Percentiles rank a stretch among this genome's conserved stretches.
Evolutionary conservation across 441 rosid genomes (phyloP).

Genomic region (Capsella rubella): DNA sequence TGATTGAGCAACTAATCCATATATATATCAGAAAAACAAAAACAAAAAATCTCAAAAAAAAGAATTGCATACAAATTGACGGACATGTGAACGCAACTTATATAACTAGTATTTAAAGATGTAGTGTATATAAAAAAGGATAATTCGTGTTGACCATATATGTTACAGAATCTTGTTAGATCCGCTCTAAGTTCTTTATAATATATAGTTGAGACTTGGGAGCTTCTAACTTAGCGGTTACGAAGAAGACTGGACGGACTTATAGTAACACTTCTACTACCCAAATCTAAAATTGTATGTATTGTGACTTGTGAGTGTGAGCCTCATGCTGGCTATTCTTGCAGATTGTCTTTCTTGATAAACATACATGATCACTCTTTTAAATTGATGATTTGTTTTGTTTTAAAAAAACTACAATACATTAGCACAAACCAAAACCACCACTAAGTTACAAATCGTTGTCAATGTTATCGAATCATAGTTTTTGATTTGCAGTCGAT

Average conservation of each 20-base stretch:
- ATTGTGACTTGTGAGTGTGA: neutral
- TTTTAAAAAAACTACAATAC: too few species aligned
- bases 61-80: conserved; percentile 11
- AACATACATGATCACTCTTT: neutral
- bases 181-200: conserved; percentile 19
- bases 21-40: neutral
- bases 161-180: conserved; percentile 25
- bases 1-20: conserved; percentile 31
- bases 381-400: neutral
- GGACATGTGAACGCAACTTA: conserved; percentile 27
- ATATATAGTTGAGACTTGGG: conserved; percentile 22
- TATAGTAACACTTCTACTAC: neutral
- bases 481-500: neutral
- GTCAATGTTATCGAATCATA: too few species aligned
- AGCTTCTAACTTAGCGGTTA: neutral
- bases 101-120: conserved; percentile 3
- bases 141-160: conserved; percentile 33
- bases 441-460: neutral
- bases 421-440: neutral
- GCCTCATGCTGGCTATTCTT: neutral
- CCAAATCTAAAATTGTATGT: conserved; percentile 7
- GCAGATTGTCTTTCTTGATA: neutral
- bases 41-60: neutral
- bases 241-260: conserved; percentile 10
- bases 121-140: neutral